phyloP scores from a whole-genome alignment of 2,329 filamentous ascomycete genomes.

The Aspergillus pseudotamarii region DNA sequence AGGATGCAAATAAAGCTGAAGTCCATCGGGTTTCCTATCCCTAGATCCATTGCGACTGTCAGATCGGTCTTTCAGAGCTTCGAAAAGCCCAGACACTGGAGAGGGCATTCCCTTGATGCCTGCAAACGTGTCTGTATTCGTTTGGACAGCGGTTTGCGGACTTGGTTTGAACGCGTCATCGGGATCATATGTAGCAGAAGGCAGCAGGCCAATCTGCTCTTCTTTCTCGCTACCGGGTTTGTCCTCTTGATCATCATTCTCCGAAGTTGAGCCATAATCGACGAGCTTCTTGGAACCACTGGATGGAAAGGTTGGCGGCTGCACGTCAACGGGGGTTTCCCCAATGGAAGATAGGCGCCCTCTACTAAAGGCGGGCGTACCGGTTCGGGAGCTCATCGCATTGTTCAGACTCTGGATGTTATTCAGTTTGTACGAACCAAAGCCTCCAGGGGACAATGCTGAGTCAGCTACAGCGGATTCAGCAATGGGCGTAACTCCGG shows the following conservation, averaged over 20 bases:
- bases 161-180: slow-evolving; percentile 45
- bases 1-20: slow-evolving; percentile 65
- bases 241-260: slow-evolving; percentile 40
- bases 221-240: slow-evolving; percentile 25
- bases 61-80: slow-evolving; percentile 62
- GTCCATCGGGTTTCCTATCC: slow-evolving; percentile 75
- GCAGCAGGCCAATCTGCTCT: slow-evolving; percentile 36
- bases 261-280: slow-evolving; percentile 53
- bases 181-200: slow-evolving; percentile 51
- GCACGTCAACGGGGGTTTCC: slow-evolving; percentile 62
- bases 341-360: slow-evolving; percentile 77
- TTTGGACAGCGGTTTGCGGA: slow-evolving; percentile 67
- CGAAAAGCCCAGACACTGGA: slow-evolving; percentile 66
- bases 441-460: slow-evolving; percentile 68
- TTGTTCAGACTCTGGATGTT: slow-evolving; percentile 71
- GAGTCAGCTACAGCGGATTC: slow-evolving; percentile 68
- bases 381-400: slow-evolving; percentile 67
- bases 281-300: slow-evolving; percentile 46
- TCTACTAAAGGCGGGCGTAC: slow-evolving; percentile 62
- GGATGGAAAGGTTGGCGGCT: slow-evolving; percentile 46
- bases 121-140: slow-evolving; percentile 64
- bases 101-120: slow-evolving; percentile 65
- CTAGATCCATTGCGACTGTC: slow-evolving; percentile 64
- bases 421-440: slow-evolving; percentile 57
- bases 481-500: slow-evolving; percentile 84